A percentile compares a stretch with the other conserved stretches of the same genome.
Evolutionary conservation across 2,329 filamentous ascomycete genomes (phyloP).

Genomic region (Orbilia blumenaviensis): DNA sequence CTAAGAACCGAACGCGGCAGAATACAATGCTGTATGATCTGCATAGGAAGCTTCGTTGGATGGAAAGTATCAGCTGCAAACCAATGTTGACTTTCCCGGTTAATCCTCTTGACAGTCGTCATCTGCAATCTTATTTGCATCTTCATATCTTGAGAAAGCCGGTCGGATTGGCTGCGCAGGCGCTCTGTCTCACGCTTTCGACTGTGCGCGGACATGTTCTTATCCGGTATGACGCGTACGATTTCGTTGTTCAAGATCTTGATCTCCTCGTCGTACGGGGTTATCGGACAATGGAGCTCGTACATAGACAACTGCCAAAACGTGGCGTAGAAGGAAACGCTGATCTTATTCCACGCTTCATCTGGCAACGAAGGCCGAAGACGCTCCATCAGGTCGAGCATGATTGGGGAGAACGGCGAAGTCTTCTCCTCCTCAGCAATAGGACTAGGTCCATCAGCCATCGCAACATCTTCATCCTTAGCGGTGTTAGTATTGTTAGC

Average conservation of each 20-base stretch:
- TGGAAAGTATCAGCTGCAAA: constrained; percentile 73
- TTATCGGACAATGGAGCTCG: constrained; percentile 79
- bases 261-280: constrained; percentile 80
- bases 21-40: constrained; percentile 87
- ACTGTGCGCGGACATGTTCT: constrained; percentile 62
- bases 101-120: constrained; percentile 74
- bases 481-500: constrained; percentile 55
- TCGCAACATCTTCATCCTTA: constrained; percentile 61
- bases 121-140: constrained; percentile 73
- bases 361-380: constrained; percentile 71
- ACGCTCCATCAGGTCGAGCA: constrained; percentile 77
- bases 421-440: constrained; percentile 60
- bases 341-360: constrained; percentile 75
- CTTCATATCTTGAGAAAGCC: constrained; percentile 77
- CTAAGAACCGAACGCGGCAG: constrained; percentile 87
- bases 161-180: constrained; percentile 73
- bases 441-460: constrained; percentile 61
- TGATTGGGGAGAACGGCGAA: constrained; percentile 72
- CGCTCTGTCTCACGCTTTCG: constrained; percentile 72
- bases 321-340: constrained; percentile 81
- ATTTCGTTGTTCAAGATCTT: constrained; percentile 74
- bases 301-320: constrained; percentile 92
- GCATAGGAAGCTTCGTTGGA: constrained; percentile 74
- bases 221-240: constrained; percentile 75
- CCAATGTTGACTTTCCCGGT: constrained; percentile 79